phyloP scores from a whole-genome alignment of 345 rosid genomes.

The Hibiscus mutabilis region DNA sequence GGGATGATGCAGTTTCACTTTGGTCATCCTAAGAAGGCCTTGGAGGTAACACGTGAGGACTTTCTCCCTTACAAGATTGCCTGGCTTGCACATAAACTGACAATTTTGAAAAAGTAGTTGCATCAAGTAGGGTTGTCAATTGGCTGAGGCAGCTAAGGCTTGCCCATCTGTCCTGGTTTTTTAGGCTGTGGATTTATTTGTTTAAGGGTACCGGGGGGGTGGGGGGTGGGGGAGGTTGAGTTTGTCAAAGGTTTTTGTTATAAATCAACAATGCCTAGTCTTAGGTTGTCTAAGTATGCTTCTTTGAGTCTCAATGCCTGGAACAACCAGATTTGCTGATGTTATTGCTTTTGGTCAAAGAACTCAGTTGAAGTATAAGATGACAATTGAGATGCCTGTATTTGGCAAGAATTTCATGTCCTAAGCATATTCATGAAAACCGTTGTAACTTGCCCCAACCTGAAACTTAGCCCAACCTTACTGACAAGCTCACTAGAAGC shows the following conservation, averaged over 20 bases:
- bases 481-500: not conserved
- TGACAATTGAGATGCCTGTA: not conserved
- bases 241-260: not conserved
- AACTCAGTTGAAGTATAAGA: not conserved
- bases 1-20: slow-evolving; percentile 97
- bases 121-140: not conserved
- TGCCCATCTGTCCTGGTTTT: not conserved
- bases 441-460: not conserved
- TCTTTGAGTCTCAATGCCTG: not conserved
- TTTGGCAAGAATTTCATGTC: not conserved
- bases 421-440: not conserved
- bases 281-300: not conserved
- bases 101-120: not conserved
- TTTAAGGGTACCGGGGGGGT: not conserved
- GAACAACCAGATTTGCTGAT: not conserved
- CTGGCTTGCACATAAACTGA: not conserved
- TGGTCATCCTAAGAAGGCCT: slow-evolving; percentile 93
- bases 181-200: not conserved
- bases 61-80: not conserved
- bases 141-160: not conserved
- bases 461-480: not conserved
- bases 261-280: slow-evolving; percentile 1
- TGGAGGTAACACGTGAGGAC: slow-evolving; percentile 47
- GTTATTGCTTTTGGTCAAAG: not conserved
- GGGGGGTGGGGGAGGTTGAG: too few species aligned